These are phyloP conservation scores for Micractinium conductrix DNA, from an alignment of 139 green algal species.

Conservation along the genomic window DNA sequence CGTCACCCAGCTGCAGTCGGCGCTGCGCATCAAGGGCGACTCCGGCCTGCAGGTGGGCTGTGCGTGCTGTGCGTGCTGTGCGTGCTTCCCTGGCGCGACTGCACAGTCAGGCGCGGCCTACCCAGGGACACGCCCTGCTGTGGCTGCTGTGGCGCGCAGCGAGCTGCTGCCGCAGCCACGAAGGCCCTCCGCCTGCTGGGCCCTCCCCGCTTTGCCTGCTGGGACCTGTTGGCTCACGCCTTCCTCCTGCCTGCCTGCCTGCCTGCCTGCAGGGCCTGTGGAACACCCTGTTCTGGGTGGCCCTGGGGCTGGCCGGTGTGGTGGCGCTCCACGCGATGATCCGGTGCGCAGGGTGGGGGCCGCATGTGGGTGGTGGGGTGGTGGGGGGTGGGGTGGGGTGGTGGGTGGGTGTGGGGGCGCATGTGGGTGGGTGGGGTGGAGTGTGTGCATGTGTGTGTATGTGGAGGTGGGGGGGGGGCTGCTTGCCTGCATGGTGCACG, in stretches of 20 bases:
- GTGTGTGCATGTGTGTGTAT: too few species aligned
- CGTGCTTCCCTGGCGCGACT: too few species aligned
- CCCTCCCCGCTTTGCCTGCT: neutral
- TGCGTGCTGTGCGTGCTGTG: neutral
- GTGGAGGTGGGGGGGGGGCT: too few species aligned
- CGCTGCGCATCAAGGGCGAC: neutral
- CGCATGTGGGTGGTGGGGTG: neutral
- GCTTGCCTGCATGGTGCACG: too few species aligned
- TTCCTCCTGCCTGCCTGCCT: neutral
- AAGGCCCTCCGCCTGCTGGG: neutral
- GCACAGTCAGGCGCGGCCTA: too few species aligned
- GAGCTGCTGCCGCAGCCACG: too few species aligned
- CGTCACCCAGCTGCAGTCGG: neutral
- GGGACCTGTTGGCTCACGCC: neutral
- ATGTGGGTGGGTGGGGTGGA: too few species aligned
- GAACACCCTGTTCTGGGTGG: slow-evolving; percentile 17
- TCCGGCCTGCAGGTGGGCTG: neutral
- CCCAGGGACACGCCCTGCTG: too few species aligned
- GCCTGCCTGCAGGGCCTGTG: neutral
- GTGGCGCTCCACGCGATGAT: slow-evolving; percentile 19
- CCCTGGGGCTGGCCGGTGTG: neutral
- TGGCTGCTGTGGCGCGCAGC: too few species aligned
- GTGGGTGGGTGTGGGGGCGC: neutral
- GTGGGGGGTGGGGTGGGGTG: neutral
- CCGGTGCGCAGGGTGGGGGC: neutral